Evolutionary conservation across 2,329 filamentous ascomycete genomes (phyloP).

Genomic region (Epichloe sibirici): DNA sequence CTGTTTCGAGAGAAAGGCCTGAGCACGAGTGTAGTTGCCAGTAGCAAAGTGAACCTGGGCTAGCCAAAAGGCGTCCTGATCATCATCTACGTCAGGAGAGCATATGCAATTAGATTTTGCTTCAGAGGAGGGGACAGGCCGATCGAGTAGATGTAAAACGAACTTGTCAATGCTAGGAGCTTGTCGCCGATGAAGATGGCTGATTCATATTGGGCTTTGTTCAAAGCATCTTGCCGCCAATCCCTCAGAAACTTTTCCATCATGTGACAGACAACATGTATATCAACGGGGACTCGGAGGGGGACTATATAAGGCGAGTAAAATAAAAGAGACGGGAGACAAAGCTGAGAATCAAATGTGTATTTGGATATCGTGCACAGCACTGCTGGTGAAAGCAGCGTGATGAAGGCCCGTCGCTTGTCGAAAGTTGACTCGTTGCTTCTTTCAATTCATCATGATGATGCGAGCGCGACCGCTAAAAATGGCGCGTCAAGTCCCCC

Average conservation of each 20-base stretch:
- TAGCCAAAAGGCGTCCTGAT: slow-evolving; percentile 91
- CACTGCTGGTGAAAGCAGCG: background rate
- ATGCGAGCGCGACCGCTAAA: background rate
- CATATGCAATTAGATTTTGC: background rate
- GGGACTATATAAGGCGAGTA: background rate
- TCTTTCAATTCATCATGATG: background rate
- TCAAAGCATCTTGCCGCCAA: slow-evolving; percentile 90
- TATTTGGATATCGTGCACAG: background rate
- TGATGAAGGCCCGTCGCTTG: background rate
- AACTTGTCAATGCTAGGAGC: slow-evolving; percentile 84
- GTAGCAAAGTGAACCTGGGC: slow-evolving; percentile 97
- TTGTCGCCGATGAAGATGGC: slow-evolving; percentile 98
- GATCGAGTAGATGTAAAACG: slow-evolving; percentile 17
- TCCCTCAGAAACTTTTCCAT: slow-evolving; percentile 93
- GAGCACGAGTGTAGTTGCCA: slow-evolving; percentile 86
- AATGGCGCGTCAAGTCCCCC: background rate
- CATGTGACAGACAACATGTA: background rate
- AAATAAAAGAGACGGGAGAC: background rate
- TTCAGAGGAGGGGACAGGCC: background rate
- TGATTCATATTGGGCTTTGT: slow-evolving; percentile 91
- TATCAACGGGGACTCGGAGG: background rate
- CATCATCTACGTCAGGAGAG: slow-evolving; percentile 51
- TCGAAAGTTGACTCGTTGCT: background rate
- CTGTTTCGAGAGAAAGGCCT: slow-evolving; percentile 72
- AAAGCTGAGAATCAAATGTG: background rate